These are phyloP conservation scores for Pachysandra terminalis DNA, from an alignment of 164 flowering plant species.

Conservation along the genomic window DNA sequence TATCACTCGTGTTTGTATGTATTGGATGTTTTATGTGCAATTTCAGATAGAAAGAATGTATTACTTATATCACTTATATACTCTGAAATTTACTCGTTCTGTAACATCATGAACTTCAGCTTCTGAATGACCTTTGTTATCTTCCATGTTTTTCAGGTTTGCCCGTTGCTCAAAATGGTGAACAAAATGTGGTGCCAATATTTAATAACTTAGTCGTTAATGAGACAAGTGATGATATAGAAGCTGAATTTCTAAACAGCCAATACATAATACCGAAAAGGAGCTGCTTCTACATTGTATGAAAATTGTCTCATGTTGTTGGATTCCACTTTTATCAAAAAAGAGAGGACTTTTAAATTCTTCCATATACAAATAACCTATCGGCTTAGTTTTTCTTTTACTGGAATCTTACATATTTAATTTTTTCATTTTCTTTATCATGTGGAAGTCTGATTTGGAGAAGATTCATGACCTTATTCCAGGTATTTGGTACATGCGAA, in stretches of 20 bases:
- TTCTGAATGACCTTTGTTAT: background rate
- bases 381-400: background rate
- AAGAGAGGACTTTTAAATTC: background rate
- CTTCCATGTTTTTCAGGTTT: slow-evolving; percentile 29
- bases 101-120: background rate
- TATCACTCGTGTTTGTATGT: too few species aligned
- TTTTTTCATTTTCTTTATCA: slow-evolving; percentile 19
- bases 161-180: slow-evolving; percentile 7
- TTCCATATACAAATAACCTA: too few species aligned
- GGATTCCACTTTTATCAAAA: background rate
- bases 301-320: slow-evolving; percentile 1
- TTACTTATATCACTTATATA: too few species aligned
- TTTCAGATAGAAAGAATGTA: too few species aligned
- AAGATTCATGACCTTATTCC: slow-evolving; percentile 70
- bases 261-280: slow-evolving; percentile 61
- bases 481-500: slow-evolving; percentile 46
- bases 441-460: slow-evolving; percentile 80
- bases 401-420: slow-evolving; percentile 17
- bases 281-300: slow-evolving; percentile 89
- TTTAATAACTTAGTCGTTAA: slow-evolving; percentile 66
- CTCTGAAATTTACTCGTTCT: too few species aligned
- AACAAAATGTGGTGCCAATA: slow-evolving; percentile 37
- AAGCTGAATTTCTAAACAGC: slow-evolving; percentile 57
- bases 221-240: slow-evolving; percentile 50
- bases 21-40: too few species aligned